These are phyloP conservation scores for Camillea tinctor DNA, from an alignment of 2,329 filamentous ascomycete genomes.

Conservation along the genomic window DNA sequence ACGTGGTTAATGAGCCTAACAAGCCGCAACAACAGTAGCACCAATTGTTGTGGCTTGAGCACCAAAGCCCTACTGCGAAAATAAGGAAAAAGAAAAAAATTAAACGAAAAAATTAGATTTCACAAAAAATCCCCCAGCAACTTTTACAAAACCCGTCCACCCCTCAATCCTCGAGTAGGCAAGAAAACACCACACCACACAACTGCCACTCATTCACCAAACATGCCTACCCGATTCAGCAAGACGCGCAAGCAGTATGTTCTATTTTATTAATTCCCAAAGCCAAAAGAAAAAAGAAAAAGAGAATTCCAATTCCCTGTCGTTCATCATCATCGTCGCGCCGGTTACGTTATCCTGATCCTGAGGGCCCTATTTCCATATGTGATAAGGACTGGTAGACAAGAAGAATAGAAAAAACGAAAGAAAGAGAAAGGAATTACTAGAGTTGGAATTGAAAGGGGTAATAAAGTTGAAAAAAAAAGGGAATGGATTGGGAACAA, in stretches of 20 bases:
- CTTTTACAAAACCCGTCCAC: slow-evolving; percentile 19
- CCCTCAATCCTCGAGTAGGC: slow-evolving; percentile 22
- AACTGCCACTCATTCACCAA: slow-evolving; percentile 41
- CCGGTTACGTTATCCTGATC: slow-evolving; percentile 62
- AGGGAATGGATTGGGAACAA: neutral
- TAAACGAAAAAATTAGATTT: slow-evolving; percentile 26
- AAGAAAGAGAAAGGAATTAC: too few relatives aligned
- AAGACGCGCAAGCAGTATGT: slow-evolving; percentile 79
- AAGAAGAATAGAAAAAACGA: neutral
- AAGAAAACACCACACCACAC: slow-evolving; percentile 33
- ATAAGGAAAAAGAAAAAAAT: slow-evolving; percentile 17
- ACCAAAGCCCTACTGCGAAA: slow-evolving; percentile 17
- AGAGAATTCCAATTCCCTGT: neutral
- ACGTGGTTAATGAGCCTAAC: neutral
- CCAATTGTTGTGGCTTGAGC: slow-evolving; percentile 13
- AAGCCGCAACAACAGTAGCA: neutral
- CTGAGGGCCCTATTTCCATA: slow-evolving; percentile 58
- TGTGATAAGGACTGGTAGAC: too few relatives aligned
- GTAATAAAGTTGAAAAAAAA: slow-evolving; percentile 46
- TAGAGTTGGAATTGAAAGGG: slow-evolving; percentile 33
- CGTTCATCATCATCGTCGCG: slow-evolving; percentile 11
- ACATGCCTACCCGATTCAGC: slow-evolving; percentile 72
- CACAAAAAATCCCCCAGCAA: slow-evolving; percentile 22
- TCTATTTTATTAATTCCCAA: too few relatives aligned
- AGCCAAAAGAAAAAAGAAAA: too few relatives aligned